Conservation (phyloP, 441 rosid genomes). For the Eruca vesicaria region DNA sequence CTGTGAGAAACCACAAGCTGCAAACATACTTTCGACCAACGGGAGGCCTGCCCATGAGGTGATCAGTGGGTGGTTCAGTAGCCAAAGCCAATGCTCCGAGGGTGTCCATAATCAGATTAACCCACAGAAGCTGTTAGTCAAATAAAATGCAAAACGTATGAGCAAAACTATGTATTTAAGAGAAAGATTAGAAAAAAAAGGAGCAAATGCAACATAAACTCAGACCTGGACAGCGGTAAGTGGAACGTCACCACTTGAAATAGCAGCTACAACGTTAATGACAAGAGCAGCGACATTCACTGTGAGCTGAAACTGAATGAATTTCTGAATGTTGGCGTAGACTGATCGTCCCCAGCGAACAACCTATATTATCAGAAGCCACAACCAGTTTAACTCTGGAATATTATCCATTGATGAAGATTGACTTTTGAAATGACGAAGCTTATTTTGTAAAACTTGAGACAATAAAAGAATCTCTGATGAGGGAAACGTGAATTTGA, state of each 20-base stretch:
- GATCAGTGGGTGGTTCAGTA: slow-evolving; percentile 97
- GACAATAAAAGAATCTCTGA: background rate
- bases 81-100: slow-evolving; percentile 99
- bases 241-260: slow-evolving; percentile 96
- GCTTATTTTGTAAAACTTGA: slow-evolving; percentile 2
- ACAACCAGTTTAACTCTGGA: background rate
- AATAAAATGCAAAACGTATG: slow-evolving; percentile 12
- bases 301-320: slow-evolving; percentile 98
- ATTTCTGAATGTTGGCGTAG: slow-evolving; percentile 96
- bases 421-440: background rate
- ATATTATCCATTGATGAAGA: background rate
- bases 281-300: slow-evolving; percentile 95
- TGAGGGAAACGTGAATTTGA: background rate
- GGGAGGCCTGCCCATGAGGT: slow-evolving; percentile 81
- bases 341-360: slow-evolving; percentile 99
- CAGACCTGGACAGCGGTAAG: slow-evolving; percentile 95
- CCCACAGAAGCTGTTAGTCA: slow-evolving; percentile 83
- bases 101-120: slow-evolving; percentile 97
- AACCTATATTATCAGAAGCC: slow-evolving; percentile 56
- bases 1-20: slow-evolving; percentile 1
- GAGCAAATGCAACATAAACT: background rate
- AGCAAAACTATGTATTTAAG: background rate
- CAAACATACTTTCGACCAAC: slow-evolving; percentile 81
- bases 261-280: slow-evolving; percentile 89
- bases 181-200: background rate